phyloP scores from a whole-genome alignment of 305 asterid species.

The Fraxinus floribunda region DNA sequence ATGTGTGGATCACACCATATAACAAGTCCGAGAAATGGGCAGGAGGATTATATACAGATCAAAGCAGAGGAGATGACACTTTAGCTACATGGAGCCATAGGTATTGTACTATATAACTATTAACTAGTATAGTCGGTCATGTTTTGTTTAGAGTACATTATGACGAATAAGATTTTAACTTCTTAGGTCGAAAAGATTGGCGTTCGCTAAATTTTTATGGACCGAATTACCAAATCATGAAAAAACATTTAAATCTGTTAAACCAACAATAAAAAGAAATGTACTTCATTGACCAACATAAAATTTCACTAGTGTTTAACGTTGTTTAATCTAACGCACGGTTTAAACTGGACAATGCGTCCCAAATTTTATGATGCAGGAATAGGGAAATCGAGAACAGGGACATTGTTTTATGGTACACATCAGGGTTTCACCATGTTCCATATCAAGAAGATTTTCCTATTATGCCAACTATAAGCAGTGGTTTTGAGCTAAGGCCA shows the following conservation, averaged over 20 bases:
- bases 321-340: not conserved
- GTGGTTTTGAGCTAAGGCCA: constrained; percentile 55
- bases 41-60: constrained; percentile 44
- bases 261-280: not conserved
- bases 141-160: too few relatives aligned
- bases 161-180: too few relatives aligned
- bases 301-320: not conserved
- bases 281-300: too few relatives aligned
- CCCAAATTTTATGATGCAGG: constrained; percentile 29
- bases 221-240: too few relatives aligned
- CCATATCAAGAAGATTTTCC: constrained; percentile 72
- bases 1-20: constrained; percentile 56
- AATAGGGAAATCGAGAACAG: constrained; percentile 45
- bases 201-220: not conserved
- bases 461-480: constrained; percentile 52
- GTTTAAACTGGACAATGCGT: too few relatives aligned
- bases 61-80: constrained; percentile 53
- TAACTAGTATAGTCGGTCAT: too few relatives aligned
- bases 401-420: constrained; percentile 64
- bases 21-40: constrained; percentile 55
- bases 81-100: constrained; percentile 47
- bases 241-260: too few relatives aligned
- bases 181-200: too few relatives aligned
- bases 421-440: constrained; percentile 52
- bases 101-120: constrained; percentile 23